phyloP scores from a whole-genome alignment of 1,139 yeast genomes.

The Petasospora rhodanensis region DNA sequence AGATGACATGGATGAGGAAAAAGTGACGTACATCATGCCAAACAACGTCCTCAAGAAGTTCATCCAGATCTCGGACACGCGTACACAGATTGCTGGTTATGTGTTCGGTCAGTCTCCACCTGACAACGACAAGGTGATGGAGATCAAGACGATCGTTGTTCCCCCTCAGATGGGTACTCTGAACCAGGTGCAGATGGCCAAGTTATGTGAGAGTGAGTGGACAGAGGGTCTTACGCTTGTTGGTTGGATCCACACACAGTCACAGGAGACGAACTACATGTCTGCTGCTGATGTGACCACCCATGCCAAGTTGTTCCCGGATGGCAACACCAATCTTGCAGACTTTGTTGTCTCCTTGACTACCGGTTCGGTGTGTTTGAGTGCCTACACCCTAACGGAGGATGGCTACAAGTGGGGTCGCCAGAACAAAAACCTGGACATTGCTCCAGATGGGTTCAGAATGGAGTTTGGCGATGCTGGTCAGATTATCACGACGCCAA shows the following conservation, averaged over 20 bases:
- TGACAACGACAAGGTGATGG: constrained; percentile 71
- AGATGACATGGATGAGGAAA: constrained; percentile 50
- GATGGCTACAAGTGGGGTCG: constrained; percentile 81
- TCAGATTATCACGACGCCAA: constrained; percentile 72
- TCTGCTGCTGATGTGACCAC: constrained; percentile 70
- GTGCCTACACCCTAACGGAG: constrained; percentile 57
- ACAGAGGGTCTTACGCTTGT: constrained; percentile 52
- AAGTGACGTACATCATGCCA: constrained; percentile 71
- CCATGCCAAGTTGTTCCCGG: constrained; percentile 41
- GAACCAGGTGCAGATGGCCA: constrained; percentile 61
- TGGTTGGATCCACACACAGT: constrained; percentile 83
- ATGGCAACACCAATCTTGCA: constrained; percentile 36
- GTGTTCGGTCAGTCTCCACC: constrained; percentile 72
- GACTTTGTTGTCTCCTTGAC: constrained; percentile 68
- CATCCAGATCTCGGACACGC: constrained; percentile 73
- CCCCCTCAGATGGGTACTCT: constrained; percentile 86
- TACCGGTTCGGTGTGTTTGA: constrained; percentile 70
- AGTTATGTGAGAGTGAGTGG: constrained; percentile 30
- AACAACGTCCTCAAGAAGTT: constrained; percentile 74
- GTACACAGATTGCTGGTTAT: constrained; percentile 80
- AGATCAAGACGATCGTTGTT: constrained; percentile 67
- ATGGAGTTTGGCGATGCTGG: constrained; percentile 55
- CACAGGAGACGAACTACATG: constrained; percentile 55
- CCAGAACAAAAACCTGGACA: constrained; percentile 49
- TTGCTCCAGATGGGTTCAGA: constrained; percentile 64